Percentiles rank a stretch among this genome's conserved stretches.
Conservation (phyloP, 2,329 filamentous ascomycete genomes). For the Atkinsonella hypoxylon region DNA sequence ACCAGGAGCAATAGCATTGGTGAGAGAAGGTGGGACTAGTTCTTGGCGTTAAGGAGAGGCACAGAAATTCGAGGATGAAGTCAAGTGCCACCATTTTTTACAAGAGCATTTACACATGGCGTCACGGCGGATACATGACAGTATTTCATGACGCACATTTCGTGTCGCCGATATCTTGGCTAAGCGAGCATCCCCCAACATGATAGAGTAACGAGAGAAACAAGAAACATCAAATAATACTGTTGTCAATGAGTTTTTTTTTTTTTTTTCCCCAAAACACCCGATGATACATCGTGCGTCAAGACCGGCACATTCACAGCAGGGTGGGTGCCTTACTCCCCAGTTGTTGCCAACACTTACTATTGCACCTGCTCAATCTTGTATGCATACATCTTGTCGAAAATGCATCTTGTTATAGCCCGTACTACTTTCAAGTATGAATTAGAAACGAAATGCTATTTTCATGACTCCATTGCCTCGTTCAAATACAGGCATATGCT, state of each 20-base stretch:
- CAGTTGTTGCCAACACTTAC: too few relatives aligned
- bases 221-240: not conserved
- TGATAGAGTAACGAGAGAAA: not conserved
- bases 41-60: too few relatives aligned
- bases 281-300: not conserved
- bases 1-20: not conserved
- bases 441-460: conserved; percentile 23
- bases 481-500: not conserved
- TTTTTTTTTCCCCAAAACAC: too few relatives aligned
- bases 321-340: too few relatives aligned
- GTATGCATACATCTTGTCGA: too few relatives aligned
- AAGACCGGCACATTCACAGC: too few relatives aligned
- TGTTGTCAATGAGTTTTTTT: not conserved
- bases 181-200: not conserved
- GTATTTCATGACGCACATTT: not conserved
- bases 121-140: not conserved
- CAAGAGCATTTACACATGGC: not conserved
- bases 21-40: not conserved
- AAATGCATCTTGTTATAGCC: too few relatives aligned
- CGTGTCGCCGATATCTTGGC: not conserved
- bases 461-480: conserved; percentile 1
- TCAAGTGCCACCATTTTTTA: too few relatives aligned
- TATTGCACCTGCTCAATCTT: too few relatives aligned
- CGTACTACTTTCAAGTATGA: too few relatives aligned
- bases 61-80: too few relatives aligned